phyloP scores from a whole-genome alignment of 1,284 basidiomycete genomes.

The Ustilago crameri region DNA sequence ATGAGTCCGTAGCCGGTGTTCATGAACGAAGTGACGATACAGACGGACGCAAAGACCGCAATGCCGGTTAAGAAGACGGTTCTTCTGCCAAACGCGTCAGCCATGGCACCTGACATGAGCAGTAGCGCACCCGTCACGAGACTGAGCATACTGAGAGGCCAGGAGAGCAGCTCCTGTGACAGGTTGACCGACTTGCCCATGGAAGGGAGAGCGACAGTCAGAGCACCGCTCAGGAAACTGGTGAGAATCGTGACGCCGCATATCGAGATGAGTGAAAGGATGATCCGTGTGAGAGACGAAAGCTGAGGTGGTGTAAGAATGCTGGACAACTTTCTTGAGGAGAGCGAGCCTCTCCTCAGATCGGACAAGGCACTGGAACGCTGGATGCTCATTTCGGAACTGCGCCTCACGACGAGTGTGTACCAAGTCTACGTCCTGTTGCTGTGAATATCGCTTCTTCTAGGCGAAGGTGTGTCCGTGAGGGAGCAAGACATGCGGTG shows the following conservation, averaged over 20 bases:
- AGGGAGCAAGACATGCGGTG: neutral
- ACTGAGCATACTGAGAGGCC: conserved; percentile 75
- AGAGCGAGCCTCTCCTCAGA: conserved; percentile 26
- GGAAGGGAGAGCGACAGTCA: conserved; percentile 75
- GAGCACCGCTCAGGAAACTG: conserved; percentile 69
- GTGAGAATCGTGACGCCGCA: conserved; percentile 58
- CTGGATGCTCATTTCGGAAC: conserved; percentile 18
- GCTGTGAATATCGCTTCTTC: neutral
- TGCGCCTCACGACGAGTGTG: neutral
- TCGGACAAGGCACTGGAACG: conserved; percentile 22
- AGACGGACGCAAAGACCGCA: conserved; percentile 61
- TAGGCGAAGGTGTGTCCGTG: too few relatives aligned
- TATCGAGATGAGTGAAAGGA: conserved; percentile 47
- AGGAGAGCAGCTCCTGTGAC: conserved; percentile 71
- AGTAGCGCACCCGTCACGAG: conserved; percentile 74
- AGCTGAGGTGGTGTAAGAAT: conserved; percentile 33
- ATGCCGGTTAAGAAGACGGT: conserved; percentile 71
- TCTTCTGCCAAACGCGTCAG: conserved; percentile 70
- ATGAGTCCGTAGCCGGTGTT: conserved; percentile 61
- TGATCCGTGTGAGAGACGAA: conserved; percentile 19
- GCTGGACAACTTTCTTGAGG: conserved; percentile 23
- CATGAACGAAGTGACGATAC: conserved; percentile 64
- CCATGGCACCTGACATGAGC: conserved; percentile 69
- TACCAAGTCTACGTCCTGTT: neutral
- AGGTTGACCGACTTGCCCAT: conserved; percentile 70